Percentiles rank a stretch among this genome's conserved stretches.
Conservation (phyloP, 1,284 basidiomycete species). For the Fomitiporia mediterranea region DNA sequence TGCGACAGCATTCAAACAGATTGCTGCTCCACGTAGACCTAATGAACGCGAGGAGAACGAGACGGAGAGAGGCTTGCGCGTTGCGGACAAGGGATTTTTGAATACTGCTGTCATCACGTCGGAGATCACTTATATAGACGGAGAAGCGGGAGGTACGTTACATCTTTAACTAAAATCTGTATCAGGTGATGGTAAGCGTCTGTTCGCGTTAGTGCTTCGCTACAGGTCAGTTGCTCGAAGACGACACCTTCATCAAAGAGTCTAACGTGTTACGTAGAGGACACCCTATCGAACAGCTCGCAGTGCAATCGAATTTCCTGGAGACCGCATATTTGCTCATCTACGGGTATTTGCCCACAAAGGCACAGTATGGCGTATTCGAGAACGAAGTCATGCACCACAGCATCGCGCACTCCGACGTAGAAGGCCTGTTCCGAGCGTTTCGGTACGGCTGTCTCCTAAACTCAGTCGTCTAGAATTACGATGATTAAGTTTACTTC, state of each 20-base stretch:
- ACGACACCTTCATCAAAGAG: neutral
- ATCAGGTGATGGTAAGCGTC: too few species aligned
- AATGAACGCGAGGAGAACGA: slow-evolving; percentile 79
- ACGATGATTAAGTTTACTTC: neutral
- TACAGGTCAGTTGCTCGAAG: slow-evolving; percentile 48
- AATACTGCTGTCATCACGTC: slow-evolving; percentile 84
- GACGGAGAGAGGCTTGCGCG: slow-evolving; percentile 70
- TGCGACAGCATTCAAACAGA: slow-evolving; percentile 77
- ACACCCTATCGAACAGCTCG: slow-evolving; percentile 90
- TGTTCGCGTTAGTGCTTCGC: slow-evolving; percentile 52
- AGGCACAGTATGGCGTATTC: slow-evolving; percentile 55
- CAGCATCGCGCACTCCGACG: slow-evolving; percentile 70
- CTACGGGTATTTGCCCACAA: slow-evolving; percentile 78
- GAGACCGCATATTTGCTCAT: slow-evolving; percentile 84
- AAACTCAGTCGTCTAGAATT: neutral
- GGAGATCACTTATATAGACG: slow-evolving; percentile 85
- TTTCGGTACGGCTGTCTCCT: slow-evolving; percentile 50
- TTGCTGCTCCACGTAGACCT: slow-evolving; percentile 51
- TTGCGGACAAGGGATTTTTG: slow-evolving; percentile 76
- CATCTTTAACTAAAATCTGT: too few species aligned
- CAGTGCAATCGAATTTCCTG: slow-evolving; percentile 70
- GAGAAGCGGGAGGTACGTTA: slow-evolving; percentile 67
- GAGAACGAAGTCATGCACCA: slow-evolving; percentile 76
- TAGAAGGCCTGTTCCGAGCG: slow-evolving; percentile 74
- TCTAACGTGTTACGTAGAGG: slow-evolving; percentile 45